Evolutionary conservation across 495 filamentous ascomycete species (phyloP).

Genomic region (Penicillium turbatum): DNA sequence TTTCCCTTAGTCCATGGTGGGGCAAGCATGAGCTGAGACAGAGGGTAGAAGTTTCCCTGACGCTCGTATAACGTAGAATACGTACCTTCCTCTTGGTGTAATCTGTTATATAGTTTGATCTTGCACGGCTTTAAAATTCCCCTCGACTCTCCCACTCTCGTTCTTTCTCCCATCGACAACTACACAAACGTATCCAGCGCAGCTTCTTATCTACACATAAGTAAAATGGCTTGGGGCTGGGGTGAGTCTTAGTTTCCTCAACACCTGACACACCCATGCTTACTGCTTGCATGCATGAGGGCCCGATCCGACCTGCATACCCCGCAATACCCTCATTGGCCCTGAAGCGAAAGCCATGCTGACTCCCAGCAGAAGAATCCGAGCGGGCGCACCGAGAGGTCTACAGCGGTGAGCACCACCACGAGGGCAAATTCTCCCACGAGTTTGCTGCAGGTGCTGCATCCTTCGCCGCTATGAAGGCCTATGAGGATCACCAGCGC

Average conservation of each 20-base stretch:
- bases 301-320: slow-evolving; percentile 7
- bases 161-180: neutral
- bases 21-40: slow-evolving; percentile 17
- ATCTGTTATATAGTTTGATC: neutral
- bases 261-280: neutral
- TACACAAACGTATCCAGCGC: slow-evolving; percentile 4
- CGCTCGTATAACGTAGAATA: slow-evolving; percentile 4
- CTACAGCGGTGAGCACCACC: slow-evolving; percentile 44
- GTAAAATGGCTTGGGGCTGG: slow-evolving; percentile 38
- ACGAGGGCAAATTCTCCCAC: slow-evolving; percentile 65
- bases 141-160: neutral
- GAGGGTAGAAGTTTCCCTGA: slow-evolving; percentile 9
- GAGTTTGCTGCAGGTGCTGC: slow-evolving; percentile 72
- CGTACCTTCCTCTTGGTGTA: neutral
- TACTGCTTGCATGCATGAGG: slow-evolving; percentile 4
- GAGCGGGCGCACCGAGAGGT: slow-evolving; percentile 57
- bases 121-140: slow-evolving; percentile 20
- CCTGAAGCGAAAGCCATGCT: neutral
- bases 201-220: slow-evolving; percentile 10
- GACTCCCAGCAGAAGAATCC: slow-evolving; percentile 35
- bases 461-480: slow-evolving; percentile 75
- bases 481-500: slow-evolving; percentile 72
- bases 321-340: neutral
- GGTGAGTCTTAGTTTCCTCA: slow-evolving; percentile 22
- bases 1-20: slow-evolving; percentile 12